Base-by-base conservation (phyloP, 1,139 yeast genomes). In the Debaryomyces sp. region DNA sequence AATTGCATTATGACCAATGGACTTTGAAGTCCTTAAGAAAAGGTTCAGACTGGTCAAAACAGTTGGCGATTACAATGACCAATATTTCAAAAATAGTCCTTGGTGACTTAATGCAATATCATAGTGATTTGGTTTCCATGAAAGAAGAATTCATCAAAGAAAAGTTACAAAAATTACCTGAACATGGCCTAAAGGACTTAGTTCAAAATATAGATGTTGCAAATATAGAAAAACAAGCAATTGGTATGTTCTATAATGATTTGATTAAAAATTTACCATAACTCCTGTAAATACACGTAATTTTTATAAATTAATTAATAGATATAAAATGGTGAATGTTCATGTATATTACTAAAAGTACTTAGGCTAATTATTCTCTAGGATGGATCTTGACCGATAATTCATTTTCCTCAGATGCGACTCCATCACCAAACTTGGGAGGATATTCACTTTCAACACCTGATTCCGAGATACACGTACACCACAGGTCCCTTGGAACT, bases 1-100 rank as follows among this genome's bases (percentile, higher is more conserved):
- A 59, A 35, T 59, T 75, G 43, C 74, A 83, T 55, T 82, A 76
- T 57, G 78, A 78, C 46, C 64, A 66, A 27, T 82, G 87, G 83
- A 72, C 71, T 5, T 57, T 66, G 18, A 75, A 73, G 49, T 69
- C 82, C 7, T 59, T 71, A 40, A 63, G 77, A 46, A 70, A 68
- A 44, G 83, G 81, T 1, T 70, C 80, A 13, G 73, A 74, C 35
- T 67, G 74, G 73, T 58, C 73, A 8, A 64, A 68, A 45, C 75
- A 72, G 50, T 59, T 80, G 56, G 68, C 65, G 6, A 60, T 64
- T 17, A 73, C 82, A 0, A 60, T 77, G 49, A 61, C 66, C n/a
- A 74, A 76, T 52, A 67, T 80, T 38, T 58, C 76, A 3, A 60
- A 66, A 26, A 63, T 78, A 13, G 71, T 80, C 1, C 62, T 78